phyloP scores from a whole-genome alignment of 2,329 filamentous ascomycete genomes.

The Pyrenophora tritici-repentis region DNA sequence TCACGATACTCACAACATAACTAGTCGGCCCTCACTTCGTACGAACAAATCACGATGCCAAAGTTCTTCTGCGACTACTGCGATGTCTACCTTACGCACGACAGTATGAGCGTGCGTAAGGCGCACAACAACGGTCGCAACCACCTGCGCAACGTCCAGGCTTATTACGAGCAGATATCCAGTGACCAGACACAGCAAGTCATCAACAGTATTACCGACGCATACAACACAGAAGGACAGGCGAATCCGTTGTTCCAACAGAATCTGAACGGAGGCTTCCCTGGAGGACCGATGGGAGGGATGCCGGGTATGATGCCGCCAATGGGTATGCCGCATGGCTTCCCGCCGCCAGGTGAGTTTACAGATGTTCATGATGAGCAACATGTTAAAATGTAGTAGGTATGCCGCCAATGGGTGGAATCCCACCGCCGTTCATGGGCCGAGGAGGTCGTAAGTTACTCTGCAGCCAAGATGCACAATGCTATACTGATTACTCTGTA shows the following conservation, averaged over 20 bases:
- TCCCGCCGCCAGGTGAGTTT: slow-evolving; percentile 26
- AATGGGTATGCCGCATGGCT: slow-evolving; percentile 26
- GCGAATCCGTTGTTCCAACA: slow-evolving; percentile 77
- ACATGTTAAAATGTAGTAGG: slow-evolving; percentile 24
- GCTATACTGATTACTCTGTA: slow-evolving; percentile 7
- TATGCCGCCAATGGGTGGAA: slow-evolving; percentile 37
- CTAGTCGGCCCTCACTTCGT: too few species aligned
- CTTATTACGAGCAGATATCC: slow-evolving; percentile 99
- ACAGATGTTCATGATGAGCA: not conserved
- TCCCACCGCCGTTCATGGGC: slow-evolving; percentile 50
- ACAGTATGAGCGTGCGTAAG: slow-evolving; percentile 99
- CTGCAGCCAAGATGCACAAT: not conserved
- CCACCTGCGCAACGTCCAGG: slow-evolving; percentile 94
- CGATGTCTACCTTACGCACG: slow-evolving; percentile 99
- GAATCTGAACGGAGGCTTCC: slow-evolving; percentile 55
- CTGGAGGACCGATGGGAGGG: slow-evolving; percentile 33
- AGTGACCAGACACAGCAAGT: slow-evolving; percentile 98
- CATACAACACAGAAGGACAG: slow-evolving; percentile 93
- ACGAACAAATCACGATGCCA: slow-evolving; percentile 20
- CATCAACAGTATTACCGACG: slow-evolving; percentile 96
- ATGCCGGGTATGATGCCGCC: slow-evolving; percentile 29
- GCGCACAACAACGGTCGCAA: slow-evolving; percentile 97
- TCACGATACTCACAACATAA: too few species aligned
- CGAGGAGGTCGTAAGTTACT: slow-evolving; percentile 46
- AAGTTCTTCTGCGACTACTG: slow-evolving; percentile 78